phyloP scores from a whole-genome alignment of 345 rosid genomes.

The Heritiera fomes region DNA sequence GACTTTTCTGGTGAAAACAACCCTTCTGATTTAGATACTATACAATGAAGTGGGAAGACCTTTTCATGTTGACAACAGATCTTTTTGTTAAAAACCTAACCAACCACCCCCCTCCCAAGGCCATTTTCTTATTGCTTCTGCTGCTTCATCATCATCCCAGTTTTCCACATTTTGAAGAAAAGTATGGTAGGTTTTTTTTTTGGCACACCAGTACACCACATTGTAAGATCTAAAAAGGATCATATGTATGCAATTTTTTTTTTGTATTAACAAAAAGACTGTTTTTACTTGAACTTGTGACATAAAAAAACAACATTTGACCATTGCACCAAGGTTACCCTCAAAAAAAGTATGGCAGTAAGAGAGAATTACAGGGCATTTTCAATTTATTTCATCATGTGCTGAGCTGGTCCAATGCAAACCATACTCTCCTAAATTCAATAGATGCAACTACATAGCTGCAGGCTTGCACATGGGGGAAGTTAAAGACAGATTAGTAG shows the following conservation, averaged over 20 bases:
- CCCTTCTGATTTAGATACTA: neutral
- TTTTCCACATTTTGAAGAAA: slow-evolving; percentile 8
- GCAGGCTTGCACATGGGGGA: slow-evolving; percentile 9
- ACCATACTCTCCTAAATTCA: neutral
- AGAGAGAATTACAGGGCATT: neutral
- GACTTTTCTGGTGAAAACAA: slow-evolving; percentile 6
- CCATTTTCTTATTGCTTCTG: neutral
- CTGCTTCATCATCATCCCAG: neutral
- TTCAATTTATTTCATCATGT: neutral
- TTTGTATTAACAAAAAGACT: no score
- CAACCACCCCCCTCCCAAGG: neutral
- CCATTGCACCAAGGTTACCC: no score
- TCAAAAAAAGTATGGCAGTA: neutral
- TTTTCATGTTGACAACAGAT: neutral
- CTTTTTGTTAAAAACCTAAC: slow-evolving; percentile 6
- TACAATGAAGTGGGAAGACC: neutral
- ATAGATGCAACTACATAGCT: neutral
- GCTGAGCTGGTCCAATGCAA: neutral
- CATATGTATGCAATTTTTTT: no score
- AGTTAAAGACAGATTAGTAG: neutral
- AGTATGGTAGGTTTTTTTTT: neutral
- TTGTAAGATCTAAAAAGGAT: no score
- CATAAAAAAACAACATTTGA: no score
- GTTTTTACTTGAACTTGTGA: no score
- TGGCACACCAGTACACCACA: no score